Evolutionary conservation across 1,139 yeast genomes (phyloP).

Genomic region (Geotrichum cucujoidarum): DNA sequence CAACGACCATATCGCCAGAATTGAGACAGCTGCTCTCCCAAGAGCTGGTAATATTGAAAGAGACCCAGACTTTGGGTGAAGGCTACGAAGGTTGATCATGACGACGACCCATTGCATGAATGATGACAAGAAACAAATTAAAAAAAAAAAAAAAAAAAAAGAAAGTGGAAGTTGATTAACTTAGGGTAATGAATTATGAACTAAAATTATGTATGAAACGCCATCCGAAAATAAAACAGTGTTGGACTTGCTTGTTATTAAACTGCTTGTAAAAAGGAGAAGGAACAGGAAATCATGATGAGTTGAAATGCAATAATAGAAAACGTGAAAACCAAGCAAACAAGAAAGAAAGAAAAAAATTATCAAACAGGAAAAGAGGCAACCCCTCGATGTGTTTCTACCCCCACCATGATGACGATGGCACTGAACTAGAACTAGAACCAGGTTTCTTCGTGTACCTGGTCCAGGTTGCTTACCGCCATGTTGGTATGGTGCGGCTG

Average conservation of each 20-base stretch:
- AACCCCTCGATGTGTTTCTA: no score
- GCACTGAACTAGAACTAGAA: not conserved
- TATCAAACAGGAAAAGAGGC: not conserved
- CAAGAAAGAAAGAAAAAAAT: not conserved
- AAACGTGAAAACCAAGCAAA: not conserved
- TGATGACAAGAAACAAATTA: not conserved
- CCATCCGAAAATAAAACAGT: no score
- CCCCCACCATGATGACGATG: no score
- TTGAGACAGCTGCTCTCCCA: slow-evolving; percentile 56
- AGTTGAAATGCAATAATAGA: not conserved
- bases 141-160: no score
- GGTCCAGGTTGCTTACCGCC: not conserved
- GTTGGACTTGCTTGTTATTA: not conserved
- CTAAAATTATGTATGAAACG: not conserved
- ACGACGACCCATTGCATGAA: not conserved
- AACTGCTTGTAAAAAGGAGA: not conserved
- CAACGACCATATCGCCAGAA: slow-evolving; percentile 44
- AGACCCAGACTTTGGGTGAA: slow-evolving; percentile 41
- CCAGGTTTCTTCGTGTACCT: slow-evolving; percentile 14
- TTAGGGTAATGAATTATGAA: no score
- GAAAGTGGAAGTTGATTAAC: not conserved
- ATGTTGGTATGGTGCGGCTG: not conserved
- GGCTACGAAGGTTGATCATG: slow-evolving; percentile 35
- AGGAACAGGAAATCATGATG: not conserved
- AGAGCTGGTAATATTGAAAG: slow-evolving; percentile 60